Conservation (phyloP, 495 filamentous ascomycete genomes). For the Jackrogersella multiformis region DNA sequence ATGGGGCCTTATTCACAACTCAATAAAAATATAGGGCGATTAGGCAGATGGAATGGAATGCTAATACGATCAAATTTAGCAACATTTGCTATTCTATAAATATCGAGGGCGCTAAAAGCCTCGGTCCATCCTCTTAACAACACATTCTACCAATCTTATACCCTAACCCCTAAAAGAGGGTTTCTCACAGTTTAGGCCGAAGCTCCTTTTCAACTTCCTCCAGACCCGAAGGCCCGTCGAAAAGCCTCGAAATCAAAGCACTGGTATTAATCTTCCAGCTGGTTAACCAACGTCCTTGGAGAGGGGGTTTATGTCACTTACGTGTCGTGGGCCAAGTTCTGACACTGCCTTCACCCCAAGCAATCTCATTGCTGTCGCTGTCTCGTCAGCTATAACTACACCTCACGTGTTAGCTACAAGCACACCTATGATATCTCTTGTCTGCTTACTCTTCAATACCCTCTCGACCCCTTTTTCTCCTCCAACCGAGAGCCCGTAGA, state of each 20-base stretch:
- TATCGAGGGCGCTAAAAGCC: neutral
- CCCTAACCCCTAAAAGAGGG: neutral
- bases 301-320: constrained; percentile 6
- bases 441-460: constrained; percentile 74
- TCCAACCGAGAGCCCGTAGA: constrained; percentile 79
- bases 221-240: constrained; percentile 30
- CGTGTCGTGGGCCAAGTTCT: constrained; percentile 30
- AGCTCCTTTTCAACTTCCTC: constrained; percentile 25
- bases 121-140: neutral
- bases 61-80: neutral
- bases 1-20: constrained; percentile 24
- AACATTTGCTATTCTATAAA: neutral
- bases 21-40: neutral
- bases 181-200: constrained; percentile 24
- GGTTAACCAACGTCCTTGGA: neutral
- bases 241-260: constrained; percentile 18
- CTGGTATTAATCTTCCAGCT: constrained; percentile 28
- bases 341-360: constrained; percentile 36
- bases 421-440: constrained; percentile 59
- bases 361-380: constrained; percentile 37
- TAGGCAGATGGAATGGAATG: neutral
- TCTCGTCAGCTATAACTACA: constrained; percentile 37
- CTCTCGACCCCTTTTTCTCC: constrained; percentile 78
- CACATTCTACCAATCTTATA: neutral
- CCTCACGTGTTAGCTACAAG: constrained; percentile 2